Percentiles rank a stretch among this genome's conserved stretches.
Conservation (phyloP, 164 flowering plant species). For the Tetrastigma voinierianum region DNA sequence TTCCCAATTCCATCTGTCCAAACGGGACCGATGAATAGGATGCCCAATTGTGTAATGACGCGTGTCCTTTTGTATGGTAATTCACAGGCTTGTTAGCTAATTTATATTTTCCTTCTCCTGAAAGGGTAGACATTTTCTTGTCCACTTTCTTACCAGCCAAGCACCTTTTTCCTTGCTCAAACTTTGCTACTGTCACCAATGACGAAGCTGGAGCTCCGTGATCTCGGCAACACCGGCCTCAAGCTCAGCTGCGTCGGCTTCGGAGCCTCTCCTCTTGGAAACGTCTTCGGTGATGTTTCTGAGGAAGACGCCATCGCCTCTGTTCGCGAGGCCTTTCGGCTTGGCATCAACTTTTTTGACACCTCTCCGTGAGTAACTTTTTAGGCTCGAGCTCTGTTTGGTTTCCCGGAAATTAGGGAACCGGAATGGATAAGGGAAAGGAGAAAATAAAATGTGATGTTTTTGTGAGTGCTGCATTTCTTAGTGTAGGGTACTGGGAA, state of each 20-base stretch:
- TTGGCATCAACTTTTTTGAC: slow-evolving; percentile 96
- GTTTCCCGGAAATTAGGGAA: background rate
- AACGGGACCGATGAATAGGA: no score
- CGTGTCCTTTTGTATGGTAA: no score
- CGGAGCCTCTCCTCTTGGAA: slow-evolving; percentile 97
- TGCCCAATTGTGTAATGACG: no score
- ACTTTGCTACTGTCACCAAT: slow-evolving; percentile 1
- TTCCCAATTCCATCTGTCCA: no score
- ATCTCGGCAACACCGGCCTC: slow-evolving; percentile 80
- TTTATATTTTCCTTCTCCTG: no score
- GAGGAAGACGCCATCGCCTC: slow-evolving; percentile 71
- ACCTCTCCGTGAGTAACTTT: slow-evolving; percentile 77
- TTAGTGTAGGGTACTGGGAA: background rate
- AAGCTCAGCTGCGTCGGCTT: slow-evolving; percentile 81
- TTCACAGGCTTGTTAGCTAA: no score
- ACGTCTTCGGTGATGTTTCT: slow-evolving; percentile 73
- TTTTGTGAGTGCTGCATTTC: background rate
- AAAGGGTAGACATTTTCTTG: no score
- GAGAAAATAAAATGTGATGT: background rate
- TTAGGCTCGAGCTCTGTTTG: background rate
- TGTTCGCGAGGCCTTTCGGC: slow-evolving; percentile 71
- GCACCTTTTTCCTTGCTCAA: background rate
- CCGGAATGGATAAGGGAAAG: background rate
- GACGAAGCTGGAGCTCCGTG: slow-evolving; percentile 46
- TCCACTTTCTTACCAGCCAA: background rate